Evolutionary conservation across 306 rosid genomes (phyloP).

Genomic region (Canavalia gladiata): DNA sequence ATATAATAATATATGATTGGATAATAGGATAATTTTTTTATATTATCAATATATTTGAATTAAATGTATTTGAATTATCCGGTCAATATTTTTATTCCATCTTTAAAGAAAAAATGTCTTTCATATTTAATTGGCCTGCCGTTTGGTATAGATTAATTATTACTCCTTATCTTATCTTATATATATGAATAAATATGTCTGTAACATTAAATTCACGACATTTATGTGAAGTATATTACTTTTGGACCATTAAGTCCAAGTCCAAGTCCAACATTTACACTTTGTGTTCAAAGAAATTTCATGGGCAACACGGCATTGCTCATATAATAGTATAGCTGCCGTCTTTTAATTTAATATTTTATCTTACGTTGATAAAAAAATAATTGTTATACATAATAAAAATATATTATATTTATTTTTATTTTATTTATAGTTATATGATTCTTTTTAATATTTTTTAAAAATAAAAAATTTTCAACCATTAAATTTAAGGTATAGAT

Average conservation of each 20-base stretch:
- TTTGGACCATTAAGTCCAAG: slow-evolving; percentile 14
- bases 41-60: background rate
- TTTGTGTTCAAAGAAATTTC: slow-evolving; percentile 21
- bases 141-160: slow-evolving; percentile 1
- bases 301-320: slow-evolving; percentile 12
- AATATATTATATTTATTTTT: too few relatives aligned
- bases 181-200: background rate
- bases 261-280: slow-evolving; percentile 43
- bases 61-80: background rate
- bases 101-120: too few relatives aligned
- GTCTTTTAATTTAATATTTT: background rate
- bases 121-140: background rate
- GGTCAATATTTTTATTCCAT: background rate
- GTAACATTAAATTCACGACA: slow-evolving; percentile 38
- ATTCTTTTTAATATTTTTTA: too few relatives aligned
- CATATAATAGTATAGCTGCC: background rate
- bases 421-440: too few relatives aligned
- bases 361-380: background rate
- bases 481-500: too few relatives aligned
- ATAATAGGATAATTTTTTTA: too few relatives aligned
- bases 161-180: background rate
- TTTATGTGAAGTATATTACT: background rate
- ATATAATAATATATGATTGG: too few relatives aligned
- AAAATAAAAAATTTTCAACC: too few relatives aligned
- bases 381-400: too few relatives aligned